Base-by-base conservation (phyloP, 2,329 filamentous ascomycete genomes). In the Domatiomyces catenatus region DNA sequence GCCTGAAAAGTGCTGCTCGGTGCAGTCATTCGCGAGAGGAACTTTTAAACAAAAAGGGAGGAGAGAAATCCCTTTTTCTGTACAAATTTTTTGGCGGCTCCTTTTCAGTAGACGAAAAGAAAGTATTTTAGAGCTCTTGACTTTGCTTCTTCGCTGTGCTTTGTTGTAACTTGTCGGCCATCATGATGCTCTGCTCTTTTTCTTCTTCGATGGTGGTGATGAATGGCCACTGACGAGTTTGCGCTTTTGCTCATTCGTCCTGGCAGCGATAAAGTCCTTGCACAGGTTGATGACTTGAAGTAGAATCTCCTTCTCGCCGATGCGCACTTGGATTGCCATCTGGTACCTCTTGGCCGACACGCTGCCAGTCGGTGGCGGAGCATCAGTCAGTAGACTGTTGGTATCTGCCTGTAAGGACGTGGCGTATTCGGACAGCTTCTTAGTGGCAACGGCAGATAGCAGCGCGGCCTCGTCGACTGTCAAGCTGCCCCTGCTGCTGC, bases 301-400 rank as follows among this genome's bases (percentile, higher is more conserved):
- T 20, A 88, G 62, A 5, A 89, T 69, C 57, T 74, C 72, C 64
- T 87, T 87, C 66, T 90, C 85, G 12, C 84, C 85, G 2, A 81
- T 66, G 52, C 85, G 75, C 36, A 88, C 82, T 48, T 76, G 69
- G 19, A 80, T 60, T 0, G 84, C 84, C 79, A 84, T 84, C 44
- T 66, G 69, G 12, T 64, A 59, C 28, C 68, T 67, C 20, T 61
- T 61, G 62, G 44, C 22, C 54, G 60, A 54, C 62, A 64, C 58
- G 51, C n/a, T n/a, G n/a, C 63, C 61, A 56, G 53, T 10, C 52
- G 58, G 49, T 53, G 56, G 59, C 56, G 54, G 22, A 24, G 22
- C 22, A 24, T 3, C 42, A 26, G 50, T 49, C 45, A 24, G 49
- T 28, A 42, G 48, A 46, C 32, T 48, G 19, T 17, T 17, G 20